Conservation (phyloP, 78 protist species). For the Monosiga brevicollis region DNA sequence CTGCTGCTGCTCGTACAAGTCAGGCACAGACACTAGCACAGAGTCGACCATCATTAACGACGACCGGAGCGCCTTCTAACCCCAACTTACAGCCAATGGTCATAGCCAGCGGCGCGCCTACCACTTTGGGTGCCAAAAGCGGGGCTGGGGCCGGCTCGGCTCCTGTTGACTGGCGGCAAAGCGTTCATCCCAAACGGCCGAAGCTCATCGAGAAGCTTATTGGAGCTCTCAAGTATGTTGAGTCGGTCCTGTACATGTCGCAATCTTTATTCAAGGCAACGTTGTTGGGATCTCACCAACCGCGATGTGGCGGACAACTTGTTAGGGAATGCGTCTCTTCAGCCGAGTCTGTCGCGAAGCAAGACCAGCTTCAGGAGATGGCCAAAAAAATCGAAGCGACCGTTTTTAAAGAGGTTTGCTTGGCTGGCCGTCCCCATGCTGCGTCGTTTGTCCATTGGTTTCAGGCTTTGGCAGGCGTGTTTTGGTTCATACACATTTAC, state of each 20-base stretch:
- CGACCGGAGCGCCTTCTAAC: no score
- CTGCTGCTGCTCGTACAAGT: not conserved
- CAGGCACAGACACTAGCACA: not conserved
- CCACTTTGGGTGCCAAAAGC: not conserved
- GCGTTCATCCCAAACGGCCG: not conserved
- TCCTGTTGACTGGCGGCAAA: not conserved
- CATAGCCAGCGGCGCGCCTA: not conserved
- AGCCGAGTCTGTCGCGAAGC: not conserved
- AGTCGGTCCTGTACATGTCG: not conserved
- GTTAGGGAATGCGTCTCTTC: no score
- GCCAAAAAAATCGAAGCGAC: no score
- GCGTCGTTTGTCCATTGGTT: not conserved
- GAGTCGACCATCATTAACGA: not conserved
- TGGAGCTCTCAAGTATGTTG: not conserved
- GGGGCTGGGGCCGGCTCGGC: not conserved
- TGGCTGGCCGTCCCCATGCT: not conserved
- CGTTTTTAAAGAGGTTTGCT: no score
- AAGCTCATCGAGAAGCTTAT: not conserved
- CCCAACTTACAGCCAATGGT: constrained; percentile 7
- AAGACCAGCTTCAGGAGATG: not conserved
- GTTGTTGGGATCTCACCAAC: not conserved
- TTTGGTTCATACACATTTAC: not conserved
- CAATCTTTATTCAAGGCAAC: not conserved
- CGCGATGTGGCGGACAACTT: not conserved
- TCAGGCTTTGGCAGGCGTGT: not conserved